A percentile compares a stretch with the other conserved stretches of the same genome.
Evolutionary conservation across 805 yeast species (phyloP).

Genomic region (Diddensiella transvaalensis): DNA sequence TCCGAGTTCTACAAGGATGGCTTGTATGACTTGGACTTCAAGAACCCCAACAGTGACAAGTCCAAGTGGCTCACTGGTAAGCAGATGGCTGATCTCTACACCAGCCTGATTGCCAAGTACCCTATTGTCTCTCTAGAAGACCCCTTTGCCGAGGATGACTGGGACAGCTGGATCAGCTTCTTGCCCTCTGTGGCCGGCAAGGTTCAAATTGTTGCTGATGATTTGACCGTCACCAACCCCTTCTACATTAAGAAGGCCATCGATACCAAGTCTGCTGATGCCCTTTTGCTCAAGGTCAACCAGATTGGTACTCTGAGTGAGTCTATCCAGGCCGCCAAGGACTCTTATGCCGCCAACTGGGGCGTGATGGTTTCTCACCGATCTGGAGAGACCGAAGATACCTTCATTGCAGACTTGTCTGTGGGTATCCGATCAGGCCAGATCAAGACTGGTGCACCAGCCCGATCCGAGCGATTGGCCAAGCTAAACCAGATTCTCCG

Average conservation of each 20-base stretch:
- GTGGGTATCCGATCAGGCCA: constrained; percentile 99
- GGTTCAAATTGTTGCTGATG: constrained; percentile 95
- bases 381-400: constrained; percentile 99
- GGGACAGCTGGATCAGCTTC: constrained; percentile 97
- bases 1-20: constrained; percentile 98
- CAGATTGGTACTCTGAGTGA: constrained; percentile 97
- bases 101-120: constrained; percentile 74
- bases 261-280: constrained; percentile 93
- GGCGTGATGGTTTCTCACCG: constrained; percentile 99
- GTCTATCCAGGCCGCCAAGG: constrained; percentile 95
- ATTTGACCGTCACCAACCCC: constrained; percentile 98
- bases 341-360: constrained; percentile 95
- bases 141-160: constrained; percentile 99
- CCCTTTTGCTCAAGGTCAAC: constrained; percentile 94
- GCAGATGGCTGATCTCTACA: constrained; percentile 83
- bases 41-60: constrained; percentile 89
- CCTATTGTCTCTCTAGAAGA: constrained; percentile 98
- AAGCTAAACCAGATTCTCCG: constrained; percentile 97
- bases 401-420: constrained; percentile 94
- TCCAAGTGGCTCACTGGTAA: constrained; percentile 88
- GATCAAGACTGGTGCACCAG: constrained; percentile 99
- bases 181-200: constrained; percentile 46
- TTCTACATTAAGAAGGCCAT: constrained; percentile 90
- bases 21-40: constrained; percentile 96
- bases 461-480: constrained; percentile 99